Percentiles rank a stretch among this genome's conserved stretches.
These are phyloP conservation scores for Colletotrichum sp. DNA, from an alignment of 2,329 filamentous ascomycete species.

Conservation along the genomic window DNA sequence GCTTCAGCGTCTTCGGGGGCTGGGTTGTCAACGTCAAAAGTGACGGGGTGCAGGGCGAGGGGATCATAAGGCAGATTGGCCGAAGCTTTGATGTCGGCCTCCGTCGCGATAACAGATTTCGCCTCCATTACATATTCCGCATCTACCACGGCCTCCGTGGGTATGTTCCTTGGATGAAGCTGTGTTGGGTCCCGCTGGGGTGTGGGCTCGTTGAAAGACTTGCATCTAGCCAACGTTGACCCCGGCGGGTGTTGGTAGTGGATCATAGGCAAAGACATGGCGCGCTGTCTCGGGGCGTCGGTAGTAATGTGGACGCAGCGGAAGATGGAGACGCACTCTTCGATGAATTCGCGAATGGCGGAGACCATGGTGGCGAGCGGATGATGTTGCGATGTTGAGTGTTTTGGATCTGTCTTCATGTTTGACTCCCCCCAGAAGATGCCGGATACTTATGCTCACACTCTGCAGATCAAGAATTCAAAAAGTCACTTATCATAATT, in stretches of 20 bases:
- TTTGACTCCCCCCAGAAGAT: rapidly evolving
- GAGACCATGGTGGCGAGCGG: neutral
- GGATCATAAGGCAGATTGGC: neutral
- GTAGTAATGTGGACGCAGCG: neutral
- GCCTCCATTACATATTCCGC: neutral
- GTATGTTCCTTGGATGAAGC: neutral
- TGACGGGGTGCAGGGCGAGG: neutral
- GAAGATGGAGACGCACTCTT: neutral
- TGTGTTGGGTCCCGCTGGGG: neutral
- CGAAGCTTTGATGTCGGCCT: neutral
- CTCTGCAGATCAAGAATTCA: neutral
- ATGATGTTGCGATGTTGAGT: neutral
- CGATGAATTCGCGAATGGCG: neutral
- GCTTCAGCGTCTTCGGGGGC: neutral
- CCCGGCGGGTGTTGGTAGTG: neutral
- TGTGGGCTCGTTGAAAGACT: neutral
- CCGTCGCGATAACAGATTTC: neutral
- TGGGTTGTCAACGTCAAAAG: neutral
- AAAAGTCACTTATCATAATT: neutral
- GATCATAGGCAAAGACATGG: neutral
- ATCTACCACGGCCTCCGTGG: neutral
- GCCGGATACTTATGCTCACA: neutral
- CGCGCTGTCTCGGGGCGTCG: neutral
- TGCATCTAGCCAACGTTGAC: neutral
- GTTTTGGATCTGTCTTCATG: neutral